Base-by-base conservation (phyloP, 2,329 filamentous ascomycete species). In the Neopestalotiopsis sp. region DNA sequence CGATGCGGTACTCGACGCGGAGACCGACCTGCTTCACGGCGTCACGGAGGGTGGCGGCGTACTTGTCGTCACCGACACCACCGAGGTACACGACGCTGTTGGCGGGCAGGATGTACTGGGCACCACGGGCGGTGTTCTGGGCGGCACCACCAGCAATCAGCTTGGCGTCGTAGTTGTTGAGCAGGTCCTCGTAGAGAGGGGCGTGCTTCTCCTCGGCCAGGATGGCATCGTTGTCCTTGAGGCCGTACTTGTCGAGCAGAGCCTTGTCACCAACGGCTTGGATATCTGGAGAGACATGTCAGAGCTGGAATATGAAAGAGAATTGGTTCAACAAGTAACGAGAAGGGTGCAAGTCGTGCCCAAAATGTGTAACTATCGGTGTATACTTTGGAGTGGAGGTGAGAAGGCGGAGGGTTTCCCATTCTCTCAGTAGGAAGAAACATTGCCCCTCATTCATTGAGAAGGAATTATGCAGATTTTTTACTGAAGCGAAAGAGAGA, bases 151-250 rank as follows among this genome's bases (percentile, higher is more conserved):
- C 96, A 67, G 96, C 94, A 79, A 98, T 96, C 80, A 98, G 88
- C 85, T 97, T 97, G 72, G 95, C 95, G 76, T 96, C 90, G 84
- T 91, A 94, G 88, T 96, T 95, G 84, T 93, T 92, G 76, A 98
- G 89, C 74, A 98, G 89, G 79, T 99, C 96, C 80, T 98, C 95
- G 83, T 94, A 99, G 79, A 99, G 89, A 61, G 88, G 89, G 79
- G 92, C 87, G 85, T 99, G 96, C 87, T 97, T 92, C 79, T 94
- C 90, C 82, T 97, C 94, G 68, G 95, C 95, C 71, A 99, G 93
- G 81, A 99, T 98, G 77, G 96, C 96, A 82, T 99, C 95, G 85
- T 99, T 97, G 81, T 92, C 88, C 88, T 99, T 98, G 77, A 99
- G 88, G 70, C 85, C 90, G 81, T 99, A 99, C 88, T 98, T 97